Evolutionary conservation across 176 grass and related monocot species (phyloP), one percentile per base, ranked within the genome.

Genomic region (Hsuehochloa calcarea): DNA sequence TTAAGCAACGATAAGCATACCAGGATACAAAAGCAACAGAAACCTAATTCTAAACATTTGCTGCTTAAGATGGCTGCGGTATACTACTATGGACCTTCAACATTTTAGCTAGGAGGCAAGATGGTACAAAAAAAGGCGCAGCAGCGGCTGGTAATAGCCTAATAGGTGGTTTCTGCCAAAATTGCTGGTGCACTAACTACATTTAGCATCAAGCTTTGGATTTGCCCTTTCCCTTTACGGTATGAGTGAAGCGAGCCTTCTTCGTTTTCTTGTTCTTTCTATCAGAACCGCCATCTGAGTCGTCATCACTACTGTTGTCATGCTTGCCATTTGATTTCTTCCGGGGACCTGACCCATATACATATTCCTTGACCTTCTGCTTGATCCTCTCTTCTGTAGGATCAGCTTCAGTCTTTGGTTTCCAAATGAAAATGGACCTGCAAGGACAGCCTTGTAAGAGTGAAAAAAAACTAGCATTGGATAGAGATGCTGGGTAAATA

Each of bases 391-490:
- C 80, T 49, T 84, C 78, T 37, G 76, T 40, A 22, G 72, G 40
- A 75, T 82, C 84, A 56, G 34, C 38, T 37, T 88, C 88, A 3
- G 31, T 77, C 59, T 87, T 93, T 75, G 91, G 85, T 77, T 95
- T 95, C 96, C 96, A 98, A 78, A 98, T 93, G 77, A 98, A 93
- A 50, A 98, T 76, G 46, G 91, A 95, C 86, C 96, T 98, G 77
- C 47, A 83, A 25, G 6, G 81, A 43, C 54, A 65, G 78, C 25
- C 23, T 61, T 4, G 6, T 77, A 69, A 88, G 41, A 16, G 13
- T 27, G 31, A 15, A 50, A 62, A 45, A 45, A 45, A 62, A 45
- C 37, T 68, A 49, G 59, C 14, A 17, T 9, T 35, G 27, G 17
- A 80, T 81, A 65, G 10, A 10, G 10, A 81, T 64, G 6, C 14